These are phyloP conservation scores for Nicotiana rustica DNA, from an alignment of 305 asterid genomes.

Conservation along the genomic window DNA sequence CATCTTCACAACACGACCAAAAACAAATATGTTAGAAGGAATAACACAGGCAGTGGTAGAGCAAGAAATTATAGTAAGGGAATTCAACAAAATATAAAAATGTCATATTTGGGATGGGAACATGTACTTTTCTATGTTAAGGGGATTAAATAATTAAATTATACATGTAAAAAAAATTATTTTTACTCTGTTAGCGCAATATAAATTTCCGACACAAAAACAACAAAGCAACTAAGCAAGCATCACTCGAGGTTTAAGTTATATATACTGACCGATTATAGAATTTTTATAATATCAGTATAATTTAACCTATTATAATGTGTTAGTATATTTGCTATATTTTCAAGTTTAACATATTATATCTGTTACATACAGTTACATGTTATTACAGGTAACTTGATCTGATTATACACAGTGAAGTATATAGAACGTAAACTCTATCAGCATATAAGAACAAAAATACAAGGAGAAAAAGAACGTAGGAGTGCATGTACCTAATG, in stretches of 20 bases:
- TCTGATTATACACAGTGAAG: background rate
- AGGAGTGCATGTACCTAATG: conserved; percentile 48
- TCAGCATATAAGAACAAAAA: background rate
- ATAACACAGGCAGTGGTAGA: background rate
- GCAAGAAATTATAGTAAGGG: background rate
- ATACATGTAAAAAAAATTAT: no score
- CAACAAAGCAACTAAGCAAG: background rate
- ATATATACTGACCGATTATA: background rate
- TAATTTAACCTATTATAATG: background rate
- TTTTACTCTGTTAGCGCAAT: no score
- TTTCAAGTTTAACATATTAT: no score
- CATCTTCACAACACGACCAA: conserved; percentile 45
- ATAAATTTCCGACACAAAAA: no score
- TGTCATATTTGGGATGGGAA: no score
- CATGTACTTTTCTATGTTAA: no score
- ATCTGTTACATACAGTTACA: background rate
- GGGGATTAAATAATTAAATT: no score
- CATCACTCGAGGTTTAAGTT: background rate
- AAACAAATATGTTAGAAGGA: background rate
- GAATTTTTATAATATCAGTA: no score
- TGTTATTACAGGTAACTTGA: background rate
- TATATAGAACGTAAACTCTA: background rate
- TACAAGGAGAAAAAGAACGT: background rate
- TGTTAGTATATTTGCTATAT: background rate
- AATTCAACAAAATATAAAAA: no score